phyloP scores from a whole-genome alignment of 176 grass and related monocot species.

The Urochloa ruziziensis region DNA sequence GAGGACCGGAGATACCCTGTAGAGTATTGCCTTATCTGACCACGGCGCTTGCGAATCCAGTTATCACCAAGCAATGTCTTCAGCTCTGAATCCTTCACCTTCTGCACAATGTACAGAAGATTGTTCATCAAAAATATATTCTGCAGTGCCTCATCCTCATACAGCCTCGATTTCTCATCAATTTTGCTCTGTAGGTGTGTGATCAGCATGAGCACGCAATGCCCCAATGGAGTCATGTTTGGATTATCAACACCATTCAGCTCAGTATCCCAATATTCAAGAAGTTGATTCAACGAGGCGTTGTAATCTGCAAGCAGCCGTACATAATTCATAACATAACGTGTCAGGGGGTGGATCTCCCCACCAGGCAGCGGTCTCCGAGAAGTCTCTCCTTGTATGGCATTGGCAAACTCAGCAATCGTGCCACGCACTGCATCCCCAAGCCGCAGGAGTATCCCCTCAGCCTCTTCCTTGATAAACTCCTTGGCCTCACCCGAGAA shows the following conservation, averaged over 20 bases:
- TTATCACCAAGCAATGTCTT: slow-evolving; percentile 83
- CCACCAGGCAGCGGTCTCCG: slow-evolving; percentile 57
- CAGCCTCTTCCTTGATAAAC: slow-evolving; percentile 61
- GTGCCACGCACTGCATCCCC: slow-evolving; percentile 70
- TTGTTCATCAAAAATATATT: slow-evolving; percentile 99
- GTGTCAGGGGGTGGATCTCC: slow-evolving; percentile 79
- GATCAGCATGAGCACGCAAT: slow-evolving; percentile 66
- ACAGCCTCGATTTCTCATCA: slow-evolving; percentile 75
- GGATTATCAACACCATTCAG: slow-evolving; percentile 33
- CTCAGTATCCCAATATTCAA: slow-evolving; percentile 38
- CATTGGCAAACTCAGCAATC: slow-evolving; percentile 62
- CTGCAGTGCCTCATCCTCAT: slow-evolving; percentile 80
- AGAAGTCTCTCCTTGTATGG: slow-evolving; percentile 67
- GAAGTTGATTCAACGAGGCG: slow-evolving; percentile 59
- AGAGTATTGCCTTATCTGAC: slow-evolving; percentile 81
- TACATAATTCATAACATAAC: slow-evolving; percentile 93
- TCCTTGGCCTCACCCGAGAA: slow-evolving; percentile 62
- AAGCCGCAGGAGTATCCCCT: slow-evolving; percentile 57
- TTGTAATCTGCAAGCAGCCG: slow-evolving; percentile 69
- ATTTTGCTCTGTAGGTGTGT: slow-evolving; percentile 72
- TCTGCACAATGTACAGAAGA: slow-evolving; percentile 80
- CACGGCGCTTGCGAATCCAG: slow-evolving; percentile 73
- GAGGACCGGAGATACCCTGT: slow-evolving; percentile 82
- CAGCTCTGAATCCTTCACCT: slow-evolving; percentile 88
- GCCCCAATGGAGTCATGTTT: slow-evolving; percentile 62